These are phyloP conservation scores for Blastomyces emzantsi DNA, from an alignment of 2,329 filamentous ascomycete genomes.

Conservation along the genomic window DNA sequence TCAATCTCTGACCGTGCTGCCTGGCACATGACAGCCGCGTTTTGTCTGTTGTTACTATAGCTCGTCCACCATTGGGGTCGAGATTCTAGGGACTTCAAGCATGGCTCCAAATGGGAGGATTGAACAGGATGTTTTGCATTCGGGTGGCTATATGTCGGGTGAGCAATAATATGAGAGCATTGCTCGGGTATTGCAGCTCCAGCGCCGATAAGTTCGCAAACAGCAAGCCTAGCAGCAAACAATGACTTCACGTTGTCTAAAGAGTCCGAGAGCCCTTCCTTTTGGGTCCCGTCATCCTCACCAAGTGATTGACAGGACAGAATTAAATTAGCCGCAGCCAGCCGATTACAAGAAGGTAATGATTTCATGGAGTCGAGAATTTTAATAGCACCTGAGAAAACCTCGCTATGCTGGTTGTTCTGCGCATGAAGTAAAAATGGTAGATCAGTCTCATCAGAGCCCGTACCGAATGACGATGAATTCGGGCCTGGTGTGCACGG, in stretches of 20 bases:
- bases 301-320: slow-evolving; percentile 46
- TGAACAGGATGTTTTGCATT: slow-evolving; percentile 15
- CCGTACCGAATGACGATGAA: background rate
- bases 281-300: slow-evolving; percentile 20
- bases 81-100: slow-evolving; percentile 46
- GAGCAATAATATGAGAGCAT: slow-evolving; percentile 43
- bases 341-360: slow-evolving; percentile 44
- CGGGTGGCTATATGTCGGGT: slow-evolving; percentile 17
- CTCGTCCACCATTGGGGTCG: slow-evolving; percentile 54
- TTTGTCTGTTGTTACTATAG: slow-evolving; percentile 54
- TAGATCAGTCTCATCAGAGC: slow-evolving; percentile 21
- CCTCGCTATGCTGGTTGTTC: slow-evolving; percentile 22
- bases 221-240: slow-evolving; percentile 53
- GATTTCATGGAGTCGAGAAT: slow-evolving; percentile 39
- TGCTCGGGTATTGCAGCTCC: slow-evolving; percentile 42
- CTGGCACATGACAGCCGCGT: slow-evolving; percentile 54
- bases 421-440: slow-evolving; percentile 23
- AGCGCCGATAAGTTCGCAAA: slow-evolving; percentile 53
- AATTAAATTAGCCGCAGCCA: slow-evolving; percentile 45
- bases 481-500: slow-evolving; percentile 8
- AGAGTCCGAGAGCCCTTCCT: slow-evolving; percentile 22
- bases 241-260: slow-evolving; percentile 45
- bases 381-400: slow-evolving; percentile 37
- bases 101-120: slow-evolving; percentile 37
- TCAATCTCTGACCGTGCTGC: slow-evolving; percentile 51